Conservation (phyloP, 805 yeast genomes). For the Suhomyces canberraensis region DNA sequence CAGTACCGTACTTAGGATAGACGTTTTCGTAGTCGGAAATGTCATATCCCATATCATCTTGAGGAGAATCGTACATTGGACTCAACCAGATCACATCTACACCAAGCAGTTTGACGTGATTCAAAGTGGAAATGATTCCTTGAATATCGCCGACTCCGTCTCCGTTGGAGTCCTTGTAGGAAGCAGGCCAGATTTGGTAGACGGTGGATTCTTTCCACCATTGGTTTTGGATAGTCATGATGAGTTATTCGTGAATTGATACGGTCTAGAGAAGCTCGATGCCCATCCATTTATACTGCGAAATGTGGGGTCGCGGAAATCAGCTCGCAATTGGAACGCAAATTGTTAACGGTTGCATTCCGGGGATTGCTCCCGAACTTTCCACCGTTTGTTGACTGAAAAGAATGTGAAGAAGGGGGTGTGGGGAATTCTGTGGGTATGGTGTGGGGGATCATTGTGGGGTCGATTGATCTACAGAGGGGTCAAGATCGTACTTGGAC, state of each 20-base stretch:
- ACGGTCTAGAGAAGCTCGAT: no score
- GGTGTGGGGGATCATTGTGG: no score
- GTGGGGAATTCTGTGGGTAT: no score
- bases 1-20: conserved; percentile 51
- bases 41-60: conserved; percentile 63
- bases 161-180: conserved; percentile 55
- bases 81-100: conserved; percentile 54
- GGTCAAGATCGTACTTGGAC: no score
- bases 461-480: no score
- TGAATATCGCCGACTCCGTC: conserved; percentile 59
- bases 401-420: no score
- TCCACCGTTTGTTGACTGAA: no score
- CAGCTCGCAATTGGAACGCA: neutral
- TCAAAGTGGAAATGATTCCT: conserved; percentile 51
- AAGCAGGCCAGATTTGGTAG: conserved; percentile 62
- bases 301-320: conserved; percentile 3
- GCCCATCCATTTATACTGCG: neutral
- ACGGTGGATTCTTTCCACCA: conserved; percentile 60
- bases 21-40: conserved; percentile 52
- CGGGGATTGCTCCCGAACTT: no score
- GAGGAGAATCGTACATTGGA: conserved; percentile 58
- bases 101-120: conserved; percentile 49
- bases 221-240: conserved; percentile 16
- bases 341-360: no score
- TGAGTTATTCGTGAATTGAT: neutral